Evolutionary conservation across 345 rosid species (phyloP).

Genomic region (Lumnitzera littorea): DNA sequence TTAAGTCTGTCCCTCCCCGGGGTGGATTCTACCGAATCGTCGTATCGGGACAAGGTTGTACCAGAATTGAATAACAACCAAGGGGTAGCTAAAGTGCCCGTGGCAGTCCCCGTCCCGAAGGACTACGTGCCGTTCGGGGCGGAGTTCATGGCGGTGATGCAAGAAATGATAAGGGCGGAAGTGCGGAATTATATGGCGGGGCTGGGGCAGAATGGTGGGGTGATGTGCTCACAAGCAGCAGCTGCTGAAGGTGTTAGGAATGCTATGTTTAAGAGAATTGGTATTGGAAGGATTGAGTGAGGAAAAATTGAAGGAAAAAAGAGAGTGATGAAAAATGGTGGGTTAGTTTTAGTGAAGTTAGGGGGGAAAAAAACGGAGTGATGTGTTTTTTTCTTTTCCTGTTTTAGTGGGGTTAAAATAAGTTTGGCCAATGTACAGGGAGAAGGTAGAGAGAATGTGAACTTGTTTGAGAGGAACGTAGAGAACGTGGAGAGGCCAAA

Average conservation of each 20-base stretch:
- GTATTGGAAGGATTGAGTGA: conserved; percentile 51
- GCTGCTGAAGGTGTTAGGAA: conserved; percentile 59
- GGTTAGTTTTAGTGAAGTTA: no score
- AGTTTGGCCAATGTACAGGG: conserved; percentile 60
- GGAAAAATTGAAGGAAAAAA: neutral
- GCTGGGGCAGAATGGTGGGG: conserved; percentile 38
- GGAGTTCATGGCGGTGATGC: conserved; percentile 76
- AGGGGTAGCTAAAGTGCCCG: conserved; percentile 22
- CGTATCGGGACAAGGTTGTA: conserved; percentile 14
- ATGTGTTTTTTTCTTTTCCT: conserved; percentile 19
- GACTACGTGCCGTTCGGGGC: conserved; percentile 42
- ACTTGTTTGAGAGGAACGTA: no score
- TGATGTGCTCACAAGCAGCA: conserved; percentile 42
- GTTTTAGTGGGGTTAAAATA: conserved; percentile 30
- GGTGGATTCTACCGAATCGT: conserved; percentile 12
- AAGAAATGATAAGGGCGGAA: conserved; percentile 87
- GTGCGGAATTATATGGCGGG: conserved; percentile 76
- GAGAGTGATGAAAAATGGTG: neutral
- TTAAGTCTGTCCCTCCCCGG: conserved; percentile 40
- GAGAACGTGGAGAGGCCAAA: no score
- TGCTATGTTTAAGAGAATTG: conserved; percentile 42
- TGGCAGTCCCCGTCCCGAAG: neutral
- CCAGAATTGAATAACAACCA: no score
- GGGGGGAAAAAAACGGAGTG: conserved; percentile 4
- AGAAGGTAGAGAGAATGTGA: neutral